phyloP scores from a whole-genome alignment of 148 eudicot species.

The Tetragonia tetragonoides region DNA sequence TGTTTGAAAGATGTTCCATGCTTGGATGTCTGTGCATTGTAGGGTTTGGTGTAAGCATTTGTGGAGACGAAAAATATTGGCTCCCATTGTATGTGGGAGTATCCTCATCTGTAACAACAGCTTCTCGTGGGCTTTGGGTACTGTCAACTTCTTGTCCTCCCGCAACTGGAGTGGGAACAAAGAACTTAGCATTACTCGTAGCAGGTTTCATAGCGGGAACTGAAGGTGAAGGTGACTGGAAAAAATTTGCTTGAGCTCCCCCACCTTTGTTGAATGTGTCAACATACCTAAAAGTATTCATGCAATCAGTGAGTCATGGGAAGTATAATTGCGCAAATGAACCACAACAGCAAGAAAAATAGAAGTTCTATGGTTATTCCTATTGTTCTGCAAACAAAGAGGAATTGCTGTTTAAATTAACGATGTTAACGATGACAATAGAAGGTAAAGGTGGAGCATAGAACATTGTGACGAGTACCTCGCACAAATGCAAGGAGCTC shows the following conservation, averaged over 20 bases:
- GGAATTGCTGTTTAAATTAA: too few relatives aligned
- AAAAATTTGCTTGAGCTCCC: constrained; percentile 52
- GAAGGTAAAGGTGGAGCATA: too few relatives aligned
- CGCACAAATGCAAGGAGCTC: background rate
- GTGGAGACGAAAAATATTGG: constrained; percentile 35
- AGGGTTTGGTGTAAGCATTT: constrained; percentile 34
- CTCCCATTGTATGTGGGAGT: constrained; percentile 28
- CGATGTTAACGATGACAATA: too few relatives aligned
- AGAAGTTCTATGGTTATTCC: too few relatives aligned
- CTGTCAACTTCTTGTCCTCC: constrained; percentile 31
- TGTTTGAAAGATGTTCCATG: constrained; percentile 36
- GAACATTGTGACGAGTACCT: too few relatives aligned
- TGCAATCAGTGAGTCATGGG: background rate
- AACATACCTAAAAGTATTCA: constrained; percentile 60
- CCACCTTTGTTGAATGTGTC: constrained; percentile 89
- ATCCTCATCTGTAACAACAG: constrained; percentile 23
- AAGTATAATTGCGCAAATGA: background rate
- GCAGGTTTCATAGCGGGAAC: constrained; percentile 50
- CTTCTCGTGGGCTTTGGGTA: constrained; percentile 25
- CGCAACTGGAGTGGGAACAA: constrained; percentile 58
- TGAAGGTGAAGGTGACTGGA: constrained; percentile 56
- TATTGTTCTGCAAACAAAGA: too few relatives aligned
- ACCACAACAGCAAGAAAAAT: too few relatives aligned
- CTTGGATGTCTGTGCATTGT: constrained; percentile 49
- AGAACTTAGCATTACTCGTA: constrained; percentile 51